phyloP scores from a whole-genome alignment of 805 yeast genomes.

The Monosporozyma unispora region DNA sequence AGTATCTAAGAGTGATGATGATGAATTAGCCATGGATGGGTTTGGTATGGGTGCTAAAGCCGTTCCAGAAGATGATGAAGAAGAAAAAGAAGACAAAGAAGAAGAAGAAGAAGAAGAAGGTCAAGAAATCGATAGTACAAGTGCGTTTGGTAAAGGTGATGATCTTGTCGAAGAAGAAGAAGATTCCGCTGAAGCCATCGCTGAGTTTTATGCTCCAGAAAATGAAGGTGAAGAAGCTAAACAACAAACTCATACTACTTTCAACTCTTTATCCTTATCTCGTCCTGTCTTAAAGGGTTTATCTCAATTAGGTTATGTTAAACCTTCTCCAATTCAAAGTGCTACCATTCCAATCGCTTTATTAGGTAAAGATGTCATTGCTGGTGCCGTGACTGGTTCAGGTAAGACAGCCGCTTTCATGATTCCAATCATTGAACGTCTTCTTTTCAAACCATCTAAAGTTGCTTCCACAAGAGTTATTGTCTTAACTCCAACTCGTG shows the following conservation, averaged over 20 bases:
- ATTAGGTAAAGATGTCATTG: slow-evolving; percentile 91
- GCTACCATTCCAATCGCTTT: slow-evolving; percentile 90
- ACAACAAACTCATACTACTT: slow-evolving; percentile 47
- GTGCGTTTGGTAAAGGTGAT: slow-evolving; percentile 8
- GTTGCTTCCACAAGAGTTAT: slow-evolving; percentile 84
- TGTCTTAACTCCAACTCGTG: slow-evolving; percentile 93
- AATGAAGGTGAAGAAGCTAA: slow-evolving; percentile 47
- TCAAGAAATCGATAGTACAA: slow-evolving; percentile 18
- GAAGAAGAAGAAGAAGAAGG: slow-evolving; percentile 31
- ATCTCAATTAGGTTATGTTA: slow-evolving; percentile 68
- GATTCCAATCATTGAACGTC: slow-evolving; percentile 90
- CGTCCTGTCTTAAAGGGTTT: slow-evolving; percentile 86
- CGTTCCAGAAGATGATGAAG: slow-evolving; percentile 8
- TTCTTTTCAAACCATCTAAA: slow-evolving; percentile 79
- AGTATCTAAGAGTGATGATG: slow-evolving; percentile 26
- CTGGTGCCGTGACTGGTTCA: slow-evolving; percentile 99
- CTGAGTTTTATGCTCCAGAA: slow-evolving; percentile 60
- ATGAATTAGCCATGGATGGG: slow-evolving; percentile 32
- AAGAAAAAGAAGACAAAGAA: slow-evolving; percentile 16
- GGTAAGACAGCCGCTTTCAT: slow-evolving; percentile 99
- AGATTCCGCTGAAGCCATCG: slow-evolving; percentile 67
- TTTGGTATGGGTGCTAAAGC: slow-evolving; percentile 34
- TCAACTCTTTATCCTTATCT: slow-evolving; percentile 71
- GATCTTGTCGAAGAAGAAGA: slow-evolving; percentile 22
- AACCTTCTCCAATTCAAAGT: slow-evolving; percentile 90